A percentile compares a stretch with the other conserved stretches of the same genome.
phyloP scores from a whole-genome alignment of 768 basidiomycete genomes.

The Trametes maxima region DNA sequence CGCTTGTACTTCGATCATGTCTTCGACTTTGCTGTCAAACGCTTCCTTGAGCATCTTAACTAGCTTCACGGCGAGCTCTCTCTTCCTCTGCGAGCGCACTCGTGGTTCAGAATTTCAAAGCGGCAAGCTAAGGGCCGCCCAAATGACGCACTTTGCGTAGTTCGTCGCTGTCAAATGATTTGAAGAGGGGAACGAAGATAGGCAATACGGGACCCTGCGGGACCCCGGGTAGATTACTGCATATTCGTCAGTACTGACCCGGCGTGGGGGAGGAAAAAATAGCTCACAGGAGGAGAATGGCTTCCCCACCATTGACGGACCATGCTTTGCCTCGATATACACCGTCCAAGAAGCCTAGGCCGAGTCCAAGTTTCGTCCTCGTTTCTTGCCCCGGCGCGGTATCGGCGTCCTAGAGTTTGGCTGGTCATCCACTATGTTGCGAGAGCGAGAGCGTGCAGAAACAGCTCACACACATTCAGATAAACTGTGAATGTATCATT shows the following conservation, averaged over 20 bases:
- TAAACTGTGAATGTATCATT: not conserved
- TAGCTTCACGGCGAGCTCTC: not conserved
- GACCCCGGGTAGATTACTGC: not conserved
- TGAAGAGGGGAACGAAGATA: not conserved
- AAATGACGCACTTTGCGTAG: not conserved
- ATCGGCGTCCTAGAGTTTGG: not conserved
- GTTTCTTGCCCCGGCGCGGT: not conserved
- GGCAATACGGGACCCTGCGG: not conserved
- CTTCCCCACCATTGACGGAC: not conserved
- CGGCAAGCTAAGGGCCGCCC: not conserved
- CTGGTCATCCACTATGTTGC: not conserved
- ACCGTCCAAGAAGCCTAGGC: not conserved
- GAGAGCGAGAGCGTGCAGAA: not conserved
- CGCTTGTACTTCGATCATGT: constrained; percentile 3
- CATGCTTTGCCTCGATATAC: not conserved
- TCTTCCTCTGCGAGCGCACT: not conserved
- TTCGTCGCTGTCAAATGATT: not conserved
- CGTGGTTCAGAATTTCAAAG: not conserved
- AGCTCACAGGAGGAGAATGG: not conserved
- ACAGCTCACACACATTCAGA: not conserved
- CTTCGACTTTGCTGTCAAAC: not conserved
- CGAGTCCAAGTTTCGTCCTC: not conserved
- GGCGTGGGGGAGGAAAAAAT: not conserved
- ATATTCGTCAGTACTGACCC: not conserved
- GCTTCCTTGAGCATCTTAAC: not conserved